Conservation (phyloP, 2,329 filamentous ascomycete species). For the Eutypella sp. region DNA sequence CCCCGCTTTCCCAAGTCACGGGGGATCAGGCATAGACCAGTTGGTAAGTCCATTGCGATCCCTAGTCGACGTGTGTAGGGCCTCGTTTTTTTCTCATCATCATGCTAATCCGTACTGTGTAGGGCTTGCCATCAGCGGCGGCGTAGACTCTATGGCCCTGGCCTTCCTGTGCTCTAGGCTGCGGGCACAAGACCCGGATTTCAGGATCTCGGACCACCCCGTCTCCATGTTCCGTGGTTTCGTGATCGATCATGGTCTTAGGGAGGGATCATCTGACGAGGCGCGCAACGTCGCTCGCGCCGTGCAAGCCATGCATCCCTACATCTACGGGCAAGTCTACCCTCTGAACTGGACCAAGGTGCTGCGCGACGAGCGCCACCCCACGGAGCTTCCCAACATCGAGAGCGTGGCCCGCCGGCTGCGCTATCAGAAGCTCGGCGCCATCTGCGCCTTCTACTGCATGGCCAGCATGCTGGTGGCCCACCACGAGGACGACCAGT, state of each 20-base stretch:
- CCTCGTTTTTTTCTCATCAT: not conserved
- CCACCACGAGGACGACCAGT: constrained; percentile 87
- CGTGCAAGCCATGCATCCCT: constrained; percentile 30
- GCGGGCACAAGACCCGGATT: constrained; percentile 25
- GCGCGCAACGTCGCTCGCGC: constrained; percentile 40
- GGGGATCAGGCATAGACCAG: constrained; percentile 28
- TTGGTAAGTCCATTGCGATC: constrained; percentile 37
- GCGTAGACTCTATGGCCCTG: constrained; percentile 96
- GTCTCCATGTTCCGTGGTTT: constrained; percentile 37
- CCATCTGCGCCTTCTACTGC: constrained; percentile 44
- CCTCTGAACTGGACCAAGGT: constrained; percentile 46
- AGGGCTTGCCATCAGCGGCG: constrained; percentile 84
- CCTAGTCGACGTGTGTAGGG: no score
- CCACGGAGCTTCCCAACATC: constrained; percentile 54
- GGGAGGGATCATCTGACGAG: constrained; percentile 48
- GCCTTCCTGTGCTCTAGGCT: constrained; percentile 63
- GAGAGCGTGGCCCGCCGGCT: constrained; percentile 71
- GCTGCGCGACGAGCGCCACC: constrained; percentile 21
- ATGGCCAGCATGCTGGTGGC: constrained; percentile 67
- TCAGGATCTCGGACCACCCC: constrained; percentile 42
- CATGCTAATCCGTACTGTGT: not conserved
- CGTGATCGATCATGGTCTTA: constrained; percentile 54
- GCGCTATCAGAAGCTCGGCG: constrained; percentile 68
- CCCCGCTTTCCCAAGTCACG: constrained; percentile 44
- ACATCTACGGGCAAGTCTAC: constrained; percentile 23